These are phyloP conservation scores for Zalerion maritima DNA, from an alignment of 495 filamentous ascomycete species.

Conservation along the genomic window DNA sequence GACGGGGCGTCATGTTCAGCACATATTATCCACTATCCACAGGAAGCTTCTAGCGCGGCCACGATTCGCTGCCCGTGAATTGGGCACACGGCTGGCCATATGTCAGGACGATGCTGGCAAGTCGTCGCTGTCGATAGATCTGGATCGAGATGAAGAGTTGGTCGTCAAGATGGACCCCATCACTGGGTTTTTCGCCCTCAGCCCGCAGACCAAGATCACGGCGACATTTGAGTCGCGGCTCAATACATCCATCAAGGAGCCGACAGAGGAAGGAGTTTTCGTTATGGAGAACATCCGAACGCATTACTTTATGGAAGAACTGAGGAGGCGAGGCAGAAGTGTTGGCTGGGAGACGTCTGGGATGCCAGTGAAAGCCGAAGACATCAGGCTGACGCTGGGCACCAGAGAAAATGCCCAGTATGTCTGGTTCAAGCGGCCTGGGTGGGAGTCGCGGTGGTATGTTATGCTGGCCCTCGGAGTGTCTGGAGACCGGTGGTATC, in stretches of 20 bases:
- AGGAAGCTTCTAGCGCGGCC: constrained; percentile 37
- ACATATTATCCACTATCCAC: constrained; percentile 48
- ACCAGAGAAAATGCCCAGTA: constrained; percentile 41
- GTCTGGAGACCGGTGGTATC: constrained; percentile 64
- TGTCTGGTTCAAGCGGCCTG: constrained; percentile 46
- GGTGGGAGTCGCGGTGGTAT: constrained; percentile 54
- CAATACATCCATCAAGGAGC: constrained; percentile 35
- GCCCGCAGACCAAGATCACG: constrained; percentile 26
- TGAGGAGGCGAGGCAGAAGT: constrained; percentile 42
- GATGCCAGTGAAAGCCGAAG: constrained; percentile 39
- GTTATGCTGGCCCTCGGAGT: constrained; percentile 53
- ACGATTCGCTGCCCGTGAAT: constrained; percentile 40
- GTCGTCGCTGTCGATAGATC: constrained; percentile 50
- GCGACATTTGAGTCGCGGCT: constrained; percentile 32
- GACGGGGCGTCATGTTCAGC: constrained; percentile 57
- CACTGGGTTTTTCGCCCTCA: constrained; percentile 40
- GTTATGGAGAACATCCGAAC: constrained; percentile 45
- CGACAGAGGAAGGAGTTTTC: constrained; percentile 36
- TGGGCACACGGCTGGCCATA: constrained; percentile 38
- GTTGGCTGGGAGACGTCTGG: constrained; percentile 46
- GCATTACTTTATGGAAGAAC: constrained; percentile 42
- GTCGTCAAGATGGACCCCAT: constrained; percentile 56
- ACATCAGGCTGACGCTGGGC: constrained; percentile 43
- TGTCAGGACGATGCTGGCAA: constrained; percentile 47
- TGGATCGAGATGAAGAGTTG: constrained; percentile 41